Evolutionary conservation across 1,139 yeast genomes (phyloP), one percentile per base, ranked within the genome.

Genomic region (Geotrichum europaeum): DNA sequence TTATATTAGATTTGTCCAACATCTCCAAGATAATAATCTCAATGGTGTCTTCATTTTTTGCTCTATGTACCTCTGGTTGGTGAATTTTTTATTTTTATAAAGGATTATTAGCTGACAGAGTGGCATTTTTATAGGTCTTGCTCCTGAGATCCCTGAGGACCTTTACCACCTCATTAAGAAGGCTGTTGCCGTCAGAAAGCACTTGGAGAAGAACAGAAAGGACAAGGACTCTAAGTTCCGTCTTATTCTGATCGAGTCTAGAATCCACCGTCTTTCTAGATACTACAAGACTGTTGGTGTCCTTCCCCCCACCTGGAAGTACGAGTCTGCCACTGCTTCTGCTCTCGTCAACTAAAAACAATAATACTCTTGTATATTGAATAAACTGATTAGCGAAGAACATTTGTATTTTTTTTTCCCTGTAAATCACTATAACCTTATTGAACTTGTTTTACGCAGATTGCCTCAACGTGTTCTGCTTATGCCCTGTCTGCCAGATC

Each of bases 241-340:
- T 88, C 90, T 94, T 79, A 94, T 94, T 94, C 88, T 94, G 82
- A 91, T 95, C 79, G 99, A 94, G 85, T 92, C 98, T 70, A 91
- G 99, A 90, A 94, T 94, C 84, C 99, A 94, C 96, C 94, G 99
- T 88, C 89, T 94, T 81, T 96, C 99, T 74, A 90, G 99, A 86
- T 94, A 94, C 95, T 94, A 94, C 96, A 92, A 97, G 90, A 89
- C 97, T 75, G 96, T 90, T 75, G 84, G 96, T 78, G 98, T 94
- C 77, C 88, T 94, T 78, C 98, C 99, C 76, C 98, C 99, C 79
- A 91, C 89, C 94, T 94, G 98, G 98, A 94, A 94, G 86, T 94
- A 88, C 96, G 99, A 94, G 85, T 92, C 99, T 73, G 96, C 99
- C 79, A 95, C 99, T 78, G 99, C 99, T 78, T 94, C 99, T 77